phyloP scores from a whole-genome alignment of 805 yeast genomes.

The Lipomyces chichibuensis region DNA sequence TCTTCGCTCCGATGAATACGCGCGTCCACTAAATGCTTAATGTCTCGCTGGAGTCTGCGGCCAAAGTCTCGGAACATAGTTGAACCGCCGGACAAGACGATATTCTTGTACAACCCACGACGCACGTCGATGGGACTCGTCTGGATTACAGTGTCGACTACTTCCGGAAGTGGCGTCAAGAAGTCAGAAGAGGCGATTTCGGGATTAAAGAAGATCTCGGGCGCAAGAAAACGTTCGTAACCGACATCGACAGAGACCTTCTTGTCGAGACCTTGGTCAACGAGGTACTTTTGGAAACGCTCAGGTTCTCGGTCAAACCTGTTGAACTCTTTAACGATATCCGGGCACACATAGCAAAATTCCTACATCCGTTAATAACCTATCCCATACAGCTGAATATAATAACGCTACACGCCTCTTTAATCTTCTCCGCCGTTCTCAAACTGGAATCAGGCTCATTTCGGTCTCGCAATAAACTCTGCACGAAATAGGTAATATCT shows the following conservation, averaged over 20 bases:
- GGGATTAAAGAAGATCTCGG: constrained; percentile 98
- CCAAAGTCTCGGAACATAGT: constrained; percentile 99
- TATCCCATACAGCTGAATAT: not conserved
- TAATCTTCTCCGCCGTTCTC: constrained; percentile 94
- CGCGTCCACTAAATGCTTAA: constrained; percentile 82
- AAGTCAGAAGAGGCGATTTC: constrained; percentile 95
- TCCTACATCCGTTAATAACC: constrained; percentile 45
- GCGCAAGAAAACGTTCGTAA: constrained; percentile 95
- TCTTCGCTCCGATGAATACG: constrained; percentile 82
- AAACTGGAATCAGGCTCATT: constrained; percentile 93
- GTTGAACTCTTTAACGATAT: constrained; percentile 93
- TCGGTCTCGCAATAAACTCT: constrained; percentile 90
- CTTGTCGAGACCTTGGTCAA: constrained; percentile 71
- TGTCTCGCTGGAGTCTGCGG: constrained; percentile 93
- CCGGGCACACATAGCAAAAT: constrained; percentile 96
- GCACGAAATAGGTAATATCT: constrained; percentile 93
- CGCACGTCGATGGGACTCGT: constrained; percentile 97
- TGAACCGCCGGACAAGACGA: constrained; percentile 95
- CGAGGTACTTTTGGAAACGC: constrained; percentile 88
- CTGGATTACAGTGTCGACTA: constrained; percentile 93
- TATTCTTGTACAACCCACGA: constrained; percentile 91
- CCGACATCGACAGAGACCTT: constrained; percentile 85
- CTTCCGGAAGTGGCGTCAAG: constrained; percentile 93
- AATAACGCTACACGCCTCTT: constrained; percentile 53
- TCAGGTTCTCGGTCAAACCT: constrained; percentile 93